A percentile compares a stretch with the other conserved stretches of the same genome.
Evolutionary conservation across 306 rosid species (phyloP).

Genomic region (Lithocarpus polystachyus): DNA sequence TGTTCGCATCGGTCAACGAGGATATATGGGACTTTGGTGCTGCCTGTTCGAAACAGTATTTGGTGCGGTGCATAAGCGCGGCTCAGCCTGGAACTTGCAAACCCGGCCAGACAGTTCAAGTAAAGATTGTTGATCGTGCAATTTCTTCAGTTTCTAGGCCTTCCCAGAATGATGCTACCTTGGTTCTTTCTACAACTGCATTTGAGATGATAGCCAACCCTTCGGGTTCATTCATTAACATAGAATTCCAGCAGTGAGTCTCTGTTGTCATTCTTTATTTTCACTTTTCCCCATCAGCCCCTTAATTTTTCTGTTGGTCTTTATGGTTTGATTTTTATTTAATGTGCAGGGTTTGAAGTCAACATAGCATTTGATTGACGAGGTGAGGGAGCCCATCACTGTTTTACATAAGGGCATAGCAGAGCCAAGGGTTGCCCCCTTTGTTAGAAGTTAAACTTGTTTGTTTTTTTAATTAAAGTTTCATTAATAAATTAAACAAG

Average conservation of each 20-base stretch:
- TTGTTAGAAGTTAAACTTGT: too few species aligned
- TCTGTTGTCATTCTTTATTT: neutral
- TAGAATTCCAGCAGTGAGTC: constrained; percentile 66
- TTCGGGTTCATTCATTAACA: constrained; percentile 40
- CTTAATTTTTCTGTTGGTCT: neutral
- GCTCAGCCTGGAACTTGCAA: constrained; percentile 40
- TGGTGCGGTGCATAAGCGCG: constrained; percentile 70
- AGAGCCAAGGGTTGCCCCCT: too few species aligned
- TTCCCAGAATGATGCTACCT: constrained; percentile 25
- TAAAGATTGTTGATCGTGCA: constrained; percentile 70
- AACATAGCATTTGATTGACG: too few species aligned
- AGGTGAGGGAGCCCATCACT: too few species aligned
- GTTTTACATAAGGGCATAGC: too few species aligned
- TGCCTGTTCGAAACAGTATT: constrained; percentile 66
- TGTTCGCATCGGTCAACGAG: constrained; percentile 75
- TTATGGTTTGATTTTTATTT: neutral
- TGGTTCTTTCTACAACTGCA: constrained; percentile 60
- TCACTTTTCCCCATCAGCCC: neutral
- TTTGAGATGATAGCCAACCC: constrained; percentile 50
- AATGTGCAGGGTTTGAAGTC: too few species aligned
- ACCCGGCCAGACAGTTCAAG: constrained; percentile 45
- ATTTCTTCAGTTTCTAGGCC: constrained; percentile 42
- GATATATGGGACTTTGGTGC: constrained; percentile 91
- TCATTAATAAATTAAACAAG: too few species aligned
- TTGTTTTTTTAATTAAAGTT: too few species aligned